These are phyloP conservation scores for Sonneratia alba DNA, from an alignment of 345 rosid genomes.

Conservation along the genomic window DNA sequence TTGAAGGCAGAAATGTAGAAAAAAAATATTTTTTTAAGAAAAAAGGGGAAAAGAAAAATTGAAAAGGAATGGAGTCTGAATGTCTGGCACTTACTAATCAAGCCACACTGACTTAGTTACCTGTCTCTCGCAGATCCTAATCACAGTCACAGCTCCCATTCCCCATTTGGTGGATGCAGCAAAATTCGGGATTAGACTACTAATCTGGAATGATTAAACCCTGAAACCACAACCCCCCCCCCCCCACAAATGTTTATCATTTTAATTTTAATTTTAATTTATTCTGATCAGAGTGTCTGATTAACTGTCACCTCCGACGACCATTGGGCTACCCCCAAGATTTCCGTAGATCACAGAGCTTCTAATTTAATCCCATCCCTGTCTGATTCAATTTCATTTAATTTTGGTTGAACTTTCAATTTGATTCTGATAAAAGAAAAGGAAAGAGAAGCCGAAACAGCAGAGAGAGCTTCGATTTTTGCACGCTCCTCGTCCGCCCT, in stretches of 20 bases:
- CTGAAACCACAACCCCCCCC: not conserved
- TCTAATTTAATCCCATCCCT: not conserved
- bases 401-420: not conserved
- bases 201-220: conserved; percentile 4
- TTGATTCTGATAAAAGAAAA: not conserved
- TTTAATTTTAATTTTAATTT: not conserved
- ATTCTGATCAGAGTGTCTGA: conserved; percentile 18
- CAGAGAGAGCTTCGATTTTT: conserved; percentile 28
- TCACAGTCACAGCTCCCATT: conserved; percentile 12
- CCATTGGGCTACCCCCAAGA: not conserved
- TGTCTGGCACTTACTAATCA: not conserved
- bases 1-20: too few relatives aligned
- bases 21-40: too few relatives aligned
- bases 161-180: not conserved
- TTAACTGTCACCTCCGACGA: conserved; percentile 27
- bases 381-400: not conserved
- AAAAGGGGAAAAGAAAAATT: too few relatives aligned
- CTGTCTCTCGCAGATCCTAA: conserved; percentile 6
- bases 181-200: conserved; percentile 8
- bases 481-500: not conserved
- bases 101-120: not conserved
- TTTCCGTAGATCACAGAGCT: not conserved
- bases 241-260: not conserved
- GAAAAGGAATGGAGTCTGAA: not conserved
- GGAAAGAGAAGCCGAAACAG: conserved; percentile 16